Base-by-base conservation (phyloP, 75 land plant species). In the Pinus taeda region DNA sequence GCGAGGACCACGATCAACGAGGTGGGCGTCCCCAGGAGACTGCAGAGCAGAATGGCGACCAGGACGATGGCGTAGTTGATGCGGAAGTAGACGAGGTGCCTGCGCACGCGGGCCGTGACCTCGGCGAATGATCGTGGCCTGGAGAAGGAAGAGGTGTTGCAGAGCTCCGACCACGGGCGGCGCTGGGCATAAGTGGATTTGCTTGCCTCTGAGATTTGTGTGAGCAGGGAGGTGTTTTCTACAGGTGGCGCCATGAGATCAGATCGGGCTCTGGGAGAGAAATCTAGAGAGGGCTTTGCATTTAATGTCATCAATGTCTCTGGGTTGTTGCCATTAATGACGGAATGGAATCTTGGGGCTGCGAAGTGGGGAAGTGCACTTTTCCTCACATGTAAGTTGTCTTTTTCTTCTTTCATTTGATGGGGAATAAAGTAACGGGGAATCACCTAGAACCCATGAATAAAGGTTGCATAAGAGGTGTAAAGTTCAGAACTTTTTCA, bases 141-240 rank as follows among this genome's bases (percentile, higher is more conserved):
- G 61, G 87, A 77, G 79, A 91, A 79, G 29, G 85, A 55, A 36
- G 83, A 20, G 49, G 75, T 75, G 63, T 74, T 59, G 45, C 79
- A 6, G 78, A 92, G 57, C 71, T 85, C 85, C 24, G 75, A 76
- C 94, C 92, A 92, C 9, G 94, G 93, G 61, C 91, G 82, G 29
- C 75, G 81, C 53, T 83, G 65, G 59, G 84, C 82, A 29, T 69
- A 69, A 20, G n/a, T n/a, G n/a, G n/a, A 69, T 42, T 69, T 39
- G 3, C 22, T n/a, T 42, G 45, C 21, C 9, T 69, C 71, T 18
- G 71, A 4, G 24, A 69, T 69, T 69, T 69, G 71, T 9, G 8
- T 3, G 4, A 17, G 2, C 1, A 69, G n/a, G 0, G 49, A 37
- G 71, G 71, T 3, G 0, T 67, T 1, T 66, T 29, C 42, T 6